Percentiles rank a stretch among this genome's conserved stretches.
Evolutionary conservation across 768 basidiomycete species (phyloP).

Genomic region (Cubamyces sp.): DNA sequence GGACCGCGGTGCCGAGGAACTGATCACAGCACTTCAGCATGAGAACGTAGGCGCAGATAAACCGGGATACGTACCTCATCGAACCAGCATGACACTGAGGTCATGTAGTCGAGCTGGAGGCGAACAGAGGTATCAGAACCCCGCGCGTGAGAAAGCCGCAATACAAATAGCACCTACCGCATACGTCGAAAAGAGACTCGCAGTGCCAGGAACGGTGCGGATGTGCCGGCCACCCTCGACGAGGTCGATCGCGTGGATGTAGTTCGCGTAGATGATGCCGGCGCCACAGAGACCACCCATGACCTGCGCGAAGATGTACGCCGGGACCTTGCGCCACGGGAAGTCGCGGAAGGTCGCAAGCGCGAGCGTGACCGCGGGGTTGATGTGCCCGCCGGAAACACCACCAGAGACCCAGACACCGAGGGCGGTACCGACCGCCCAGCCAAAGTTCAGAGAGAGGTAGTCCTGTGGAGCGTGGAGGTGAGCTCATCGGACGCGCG

Average conservation of each 20-base stretch:
- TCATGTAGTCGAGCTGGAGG: constrained; percentile 45
- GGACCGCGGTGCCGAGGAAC: constrained; percentile 58
- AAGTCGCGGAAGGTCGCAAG: constrained; percentile 72
- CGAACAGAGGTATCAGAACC: neutral
- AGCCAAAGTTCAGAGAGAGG: constrained; percentile 55
- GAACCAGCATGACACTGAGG: constrained; percentile 49
- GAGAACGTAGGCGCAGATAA: neutral
- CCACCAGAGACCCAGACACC: constrained; percentile 71
- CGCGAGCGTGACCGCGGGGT: constrained; percentile 61
- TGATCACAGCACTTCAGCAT: constrained; percentile 30
- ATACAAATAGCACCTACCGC: constrained; percentile 45
- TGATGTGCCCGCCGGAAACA: constrained; percentile 70
- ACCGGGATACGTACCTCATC: constrained; percentile 39
- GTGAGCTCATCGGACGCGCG: neutral
- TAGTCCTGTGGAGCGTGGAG: constrained; percentile 40
- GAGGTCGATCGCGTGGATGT: constrained; percentile 67
- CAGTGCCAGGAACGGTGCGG: constrained; percentile 62
- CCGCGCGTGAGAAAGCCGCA: neutral
- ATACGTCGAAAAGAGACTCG: constrained; percentile 62
- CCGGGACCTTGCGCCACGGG: constrained; percentile 81
- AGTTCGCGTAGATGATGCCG: constrained; percentile 63
- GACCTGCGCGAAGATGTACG: constrained; percentile 64
- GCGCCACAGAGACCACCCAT: constrained; percentile 64
- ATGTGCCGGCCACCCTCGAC: constrained; percentile 58
- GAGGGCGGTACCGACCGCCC: constrained; percentile 62